Conservation (phyloP, 371 early-diverging fungal species). For the Mortierella sp. region DNA sequence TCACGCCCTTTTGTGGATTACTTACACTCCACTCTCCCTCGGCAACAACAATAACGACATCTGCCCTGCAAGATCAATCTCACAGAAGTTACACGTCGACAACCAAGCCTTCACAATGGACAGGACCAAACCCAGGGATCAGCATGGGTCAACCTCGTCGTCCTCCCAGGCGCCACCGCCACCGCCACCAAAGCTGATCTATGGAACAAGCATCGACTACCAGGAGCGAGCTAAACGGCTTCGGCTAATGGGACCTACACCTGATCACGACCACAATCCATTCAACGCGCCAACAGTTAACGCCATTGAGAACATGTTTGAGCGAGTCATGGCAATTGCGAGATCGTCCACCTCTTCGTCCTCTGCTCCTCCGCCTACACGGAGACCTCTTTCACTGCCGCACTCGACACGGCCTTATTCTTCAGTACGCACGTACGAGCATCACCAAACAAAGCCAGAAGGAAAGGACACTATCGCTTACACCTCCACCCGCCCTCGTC, state of each 20-base stretch:
- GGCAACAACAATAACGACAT: background rate
- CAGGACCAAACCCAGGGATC: background rate
- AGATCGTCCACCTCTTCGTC: background rate
- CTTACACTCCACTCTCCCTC: background rate
- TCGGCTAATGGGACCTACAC: conserved; percentile 28
- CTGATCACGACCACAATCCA: conserved; percentile 37
- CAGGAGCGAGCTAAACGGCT: conserved; percentile 35
- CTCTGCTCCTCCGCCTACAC: background rate
- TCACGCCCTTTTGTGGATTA: background rate
- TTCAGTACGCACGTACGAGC: background rate
- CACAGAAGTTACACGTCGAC: background rate
- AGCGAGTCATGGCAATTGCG: conserved; percentile 50
- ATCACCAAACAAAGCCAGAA: background rate
- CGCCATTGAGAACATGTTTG: conserved; percentile 51
- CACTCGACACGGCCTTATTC: background rate
- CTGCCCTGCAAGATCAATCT: background rate
- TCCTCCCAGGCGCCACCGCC: background rate
- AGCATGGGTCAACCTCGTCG: background rate
- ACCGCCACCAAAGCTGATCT: conserved; percentile 15
- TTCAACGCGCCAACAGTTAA: conserved; percentile 49
- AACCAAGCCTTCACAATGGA: background rate
- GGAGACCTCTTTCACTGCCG: background rate
- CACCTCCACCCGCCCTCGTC: background rate
- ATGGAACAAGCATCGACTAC: conserved; percentile 38
- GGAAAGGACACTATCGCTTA: conserved; percentile 7